Percentiles rank a stretch among this genome's conserved stretches.
These are phyloP conservation scores for Penicillium expansum DNA, from an alignment of 2,329 filamentous ascomycete species.

Conservation along the genomic window DNA sequence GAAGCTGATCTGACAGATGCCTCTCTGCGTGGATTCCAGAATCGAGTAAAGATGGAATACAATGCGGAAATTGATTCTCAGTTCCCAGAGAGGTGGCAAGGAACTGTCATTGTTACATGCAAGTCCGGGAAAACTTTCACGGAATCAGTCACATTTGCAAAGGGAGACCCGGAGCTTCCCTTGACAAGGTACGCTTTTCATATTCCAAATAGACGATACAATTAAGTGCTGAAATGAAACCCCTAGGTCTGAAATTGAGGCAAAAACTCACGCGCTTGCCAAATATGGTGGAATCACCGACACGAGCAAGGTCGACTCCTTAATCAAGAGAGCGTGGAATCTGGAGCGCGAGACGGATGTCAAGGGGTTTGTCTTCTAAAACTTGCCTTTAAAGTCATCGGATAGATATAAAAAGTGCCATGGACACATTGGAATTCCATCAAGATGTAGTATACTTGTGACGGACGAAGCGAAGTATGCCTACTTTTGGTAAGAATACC, in stretches of 20 bases:
- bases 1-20: conserved; percentile 27
- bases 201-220: too few species aligned
- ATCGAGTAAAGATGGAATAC: too few species aligned
- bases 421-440: too few species aligned
- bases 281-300: conserved; percentile 25
- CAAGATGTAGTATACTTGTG: background rate
- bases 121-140: conserved; percentile 23
- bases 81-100: conserved; percentile 31
- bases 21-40: conserved; percentile 26
- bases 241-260: conserved; percentile 21
- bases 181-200: conserved; percentile 25
- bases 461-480: background rate
- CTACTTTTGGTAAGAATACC: background rate
- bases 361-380: conserved; percentile 20
- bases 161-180: conserved; percentile 30
- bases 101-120: conserved; percentile 27
- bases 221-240: background rate
- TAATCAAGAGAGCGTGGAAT: conserved; percentile 24
- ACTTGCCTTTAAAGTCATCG: background rate
- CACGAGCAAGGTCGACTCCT: conserved; percentile 11
- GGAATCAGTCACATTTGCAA: conserved; percentile 27
- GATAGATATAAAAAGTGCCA: too few species aligned
- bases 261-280: conserved; percentile 20
- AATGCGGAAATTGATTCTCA: conserved; percentile 26
- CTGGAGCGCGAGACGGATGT: conserved; percentile 20